Base-by-base conservation (phyloP, 1,139 yeast species). In the Taphrina flavorubra region DNA sequence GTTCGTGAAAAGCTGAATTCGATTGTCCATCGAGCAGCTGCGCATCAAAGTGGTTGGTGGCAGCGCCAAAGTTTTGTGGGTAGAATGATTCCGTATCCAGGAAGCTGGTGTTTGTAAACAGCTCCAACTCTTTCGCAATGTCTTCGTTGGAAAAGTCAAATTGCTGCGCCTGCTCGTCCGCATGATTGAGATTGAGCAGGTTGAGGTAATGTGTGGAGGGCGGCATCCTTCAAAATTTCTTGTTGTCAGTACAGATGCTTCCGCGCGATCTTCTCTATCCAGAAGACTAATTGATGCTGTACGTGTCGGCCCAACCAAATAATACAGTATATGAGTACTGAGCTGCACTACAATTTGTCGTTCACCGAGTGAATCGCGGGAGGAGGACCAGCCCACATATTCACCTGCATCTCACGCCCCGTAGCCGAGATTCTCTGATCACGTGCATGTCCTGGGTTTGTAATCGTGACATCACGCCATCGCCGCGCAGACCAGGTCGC, bases 131-230 rank as follows among this genome's bases (percentile, higher is more conserved):
- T 51, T 65, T 58, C 14, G 68, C 39, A 11, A 57, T 59, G 25
- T 58, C 68, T 18, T 57, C 68, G 11, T 44, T 51, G 16, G 46
- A 31, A 37, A 20, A 63, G 20, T 46, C 61, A 13, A 40, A 46
- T 13, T 46, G 58, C 25, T 55, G 49, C 34, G 46, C 40, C 20
- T 25, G 51, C 34, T 65, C 68, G 58, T 51, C 63, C 16, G 63
- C 42, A 61, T 65, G 68, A 39, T 47, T 57, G 49, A 65, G 58
- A 49, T 65, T 65, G 68, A 65, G 68, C 36, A 57, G 63, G 63
- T 57, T 65, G 42, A 65, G 63, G 51, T 65, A 57, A 51, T 65
- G 63, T 53, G 68, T 39, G 31, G 63, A 65, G 16, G 70, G 59
- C 18, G 67, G 67, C 67, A 63, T 63, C 51, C 16, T 20, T 20